These are phyloP conservation scores for Backusella morwellensis DNA, from an alignment of 192 early-diverging fungal species.

Conservation along the genomic window DNA sequence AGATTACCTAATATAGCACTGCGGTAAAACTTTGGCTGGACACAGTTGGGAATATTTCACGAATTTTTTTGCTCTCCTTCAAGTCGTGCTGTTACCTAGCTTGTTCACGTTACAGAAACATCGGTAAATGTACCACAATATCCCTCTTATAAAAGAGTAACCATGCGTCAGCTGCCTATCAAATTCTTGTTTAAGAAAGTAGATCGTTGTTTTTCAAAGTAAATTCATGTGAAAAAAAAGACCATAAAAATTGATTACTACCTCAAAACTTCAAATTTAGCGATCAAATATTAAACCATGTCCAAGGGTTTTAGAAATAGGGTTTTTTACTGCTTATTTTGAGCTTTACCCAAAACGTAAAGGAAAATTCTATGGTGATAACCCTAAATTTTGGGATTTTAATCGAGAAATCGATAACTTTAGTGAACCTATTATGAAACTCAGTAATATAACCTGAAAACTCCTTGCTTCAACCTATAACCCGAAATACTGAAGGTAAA, in stretches of 20 bases:
- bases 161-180: background rate
- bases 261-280: background rate
- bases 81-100: too few species aligned
- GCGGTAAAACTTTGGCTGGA: background rate
- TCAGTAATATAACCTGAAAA: background rate
- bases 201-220: background rate
- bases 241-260: background rate
- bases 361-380: background rate
- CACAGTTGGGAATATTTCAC: slow-evolving; percentile 2
- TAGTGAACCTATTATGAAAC: background rate
- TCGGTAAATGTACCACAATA: background rate
- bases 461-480: background rate
- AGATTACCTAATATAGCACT: background rate
- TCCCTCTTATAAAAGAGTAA: background rate
- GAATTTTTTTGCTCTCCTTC: background rate
- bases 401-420: background rate
- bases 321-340: background rate
- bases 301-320: background rate
- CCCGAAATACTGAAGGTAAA: background rate
- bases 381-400: background rate
- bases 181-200: background rate
- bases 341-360: background rate
- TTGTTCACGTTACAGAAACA: background rate
- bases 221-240: background rate
- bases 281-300: background rate